These are phyloP conservation scores for Monilinia fructigena DNA, from an alignment of 2,329 filamentous ascomycete species.

Conservation along the genomic window DNA sequence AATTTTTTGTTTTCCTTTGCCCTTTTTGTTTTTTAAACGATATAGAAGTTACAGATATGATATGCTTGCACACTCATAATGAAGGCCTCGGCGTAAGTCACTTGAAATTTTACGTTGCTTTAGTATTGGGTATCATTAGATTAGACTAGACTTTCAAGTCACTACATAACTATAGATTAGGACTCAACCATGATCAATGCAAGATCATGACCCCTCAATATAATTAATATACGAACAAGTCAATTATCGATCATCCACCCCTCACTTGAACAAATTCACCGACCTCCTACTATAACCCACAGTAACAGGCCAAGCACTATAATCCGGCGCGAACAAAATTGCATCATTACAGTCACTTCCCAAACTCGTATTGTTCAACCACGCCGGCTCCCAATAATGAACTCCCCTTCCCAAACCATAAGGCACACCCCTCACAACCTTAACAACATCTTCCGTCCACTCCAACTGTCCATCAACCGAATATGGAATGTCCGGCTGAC, in stretches of 20 bases:
- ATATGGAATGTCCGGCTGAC: slow-evolving; percentile 55
- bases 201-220: neutral
- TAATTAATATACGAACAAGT: too few species aligned
- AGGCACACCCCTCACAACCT: slow-evolving; percentile 52
- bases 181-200: neutral
- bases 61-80: too few species aligned
- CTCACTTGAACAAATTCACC: slow-evolving; percentile 10
- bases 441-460: slow-evolving; percentile 60
- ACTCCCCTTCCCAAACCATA: slow-evolving; percentile 54
- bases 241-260: neutral
- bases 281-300: slow-evolving; percentile 20
- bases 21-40: too few species aligned
- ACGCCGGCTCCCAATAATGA: slow-evolving; percentile 70
- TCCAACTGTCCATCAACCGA: slow-evolving; percentile 59
- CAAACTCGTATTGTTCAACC: slow-evolving; percentile 46
- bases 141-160: too few species aligned
- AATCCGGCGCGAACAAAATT: slow-evolving; percentile 53
- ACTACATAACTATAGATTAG: too few species aligned
- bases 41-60: too few species aligned
- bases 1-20: too few species aligned
- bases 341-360: slow-evolving; percentile 65
- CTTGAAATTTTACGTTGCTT: too few species aligned
- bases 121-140: too few species aligned
- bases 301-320: slow-evolving; percentile 30
- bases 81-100: too few species aligned